phyloP scores from a whole-genome alignment of 75 land plant species.

The Sequoia sempervirens region DNA sequence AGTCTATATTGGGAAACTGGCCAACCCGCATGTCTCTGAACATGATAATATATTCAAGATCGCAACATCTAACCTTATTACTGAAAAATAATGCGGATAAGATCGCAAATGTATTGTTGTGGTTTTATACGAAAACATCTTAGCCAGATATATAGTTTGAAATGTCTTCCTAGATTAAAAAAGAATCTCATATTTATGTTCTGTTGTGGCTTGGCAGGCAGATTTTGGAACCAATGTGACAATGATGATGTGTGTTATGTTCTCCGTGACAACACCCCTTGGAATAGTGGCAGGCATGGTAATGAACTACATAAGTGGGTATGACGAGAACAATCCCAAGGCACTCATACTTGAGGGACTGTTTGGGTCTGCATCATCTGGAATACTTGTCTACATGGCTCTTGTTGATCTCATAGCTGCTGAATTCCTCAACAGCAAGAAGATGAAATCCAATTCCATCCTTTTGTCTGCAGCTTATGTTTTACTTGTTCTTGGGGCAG shows the following conservation, averaged over 20 bases:
- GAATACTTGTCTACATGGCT: slow-evolving; percentile 75
- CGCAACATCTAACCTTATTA: too few species aligned
- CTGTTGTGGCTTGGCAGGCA: slow-evolving; percentile 25
- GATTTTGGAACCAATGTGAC: slow-evolving; percentile 30
- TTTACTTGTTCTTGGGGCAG: slow-evolving; percentile 50
- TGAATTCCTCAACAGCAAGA: slow-evolving; percentile 71
- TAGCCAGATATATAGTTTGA: too few species aligned
- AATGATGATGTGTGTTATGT: slow-evolving; percentile 52
- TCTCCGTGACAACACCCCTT: slow-evolving; percentile 68
- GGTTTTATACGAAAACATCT: too few species aligned
- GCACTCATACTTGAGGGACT: slow-evolving; percentile 63
- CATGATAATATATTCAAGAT: too few species aligned
- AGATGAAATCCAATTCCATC: slow-evolving; percentile 33
- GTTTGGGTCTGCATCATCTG: slow-evolving; percentile 58
- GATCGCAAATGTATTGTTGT: too few species aligned
- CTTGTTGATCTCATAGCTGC: slow-evolving; percentile 68
- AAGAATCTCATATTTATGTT: background rate
- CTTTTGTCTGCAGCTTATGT: slow-evolving; percentile 41
- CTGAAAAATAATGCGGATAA: too few species aligned
- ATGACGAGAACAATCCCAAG: slow-evolving; percentile 53
- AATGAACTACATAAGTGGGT: slow-evolving; percentile 37
- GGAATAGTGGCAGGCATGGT: slow-evolving; percentile 66
- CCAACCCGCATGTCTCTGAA: too few species aligned
- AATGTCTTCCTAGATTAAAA: too few species aligned
- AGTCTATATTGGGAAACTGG: too few species aligned